Evolutionary conservation across 1,284 basidiomycete species (phyloP).

Genomic region (Heliocybe sulcata): DNA sequence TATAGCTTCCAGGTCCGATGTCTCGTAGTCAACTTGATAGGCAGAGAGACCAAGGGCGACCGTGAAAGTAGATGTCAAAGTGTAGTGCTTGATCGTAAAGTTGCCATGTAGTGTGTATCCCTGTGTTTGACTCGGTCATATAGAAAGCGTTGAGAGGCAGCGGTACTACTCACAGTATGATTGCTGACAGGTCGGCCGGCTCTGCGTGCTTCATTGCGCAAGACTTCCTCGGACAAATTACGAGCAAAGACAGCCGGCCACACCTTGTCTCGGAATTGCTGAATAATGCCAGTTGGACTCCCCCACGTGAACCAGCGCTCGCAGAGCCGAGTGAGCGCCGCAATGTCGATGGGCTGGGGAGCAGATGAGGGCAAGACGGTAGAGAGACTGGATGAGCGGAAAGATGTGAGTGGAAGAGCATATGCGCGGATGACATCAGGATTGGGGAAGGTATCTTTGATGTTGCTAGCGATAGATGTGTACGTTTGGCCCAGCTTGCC

Average conservation of each 20-base stretch:
- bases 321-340: conserved; percentile 39
- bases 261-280: conserved; percentile 25
- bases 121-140: too few species aligned
- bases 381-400: conserved; percentile 13
- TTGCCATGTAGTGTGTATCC: too few species aligned
- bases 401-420: conserved; percentile 25
- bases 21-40: too few species aligned
- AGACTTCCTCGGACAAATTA: neutral
- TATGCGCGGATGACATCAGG: conserved; percentile 35
- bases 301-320: conserved; percentile 49
- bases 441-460: conserved; percentile 32
- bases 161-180: too few species aligned
- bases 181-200: too few species aligned
- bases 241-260: neutral
- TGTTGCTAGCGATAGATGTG: conserved; percentile 21
- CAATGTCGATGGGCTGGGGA: conserved; percentile 30
- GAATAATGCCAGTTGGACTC: conserved; percentile 35
- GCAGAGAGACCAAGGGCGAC: too few species aligned
- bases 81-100: too few species aligned
- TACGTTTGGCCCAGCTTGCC: conserved; percentile 26
- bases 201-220: too few species aligned
- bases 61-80: too few species aligned
- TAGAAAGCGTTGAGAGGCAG: too few species aligned
- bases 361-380: conserved; percentile 20
- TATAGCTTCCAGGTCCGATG: too few species aligned